Evolutionary conservation across 176 grass and related monocot genomes (phyloP).

Genomic region (Rhynchospora tenuis): DNA sequence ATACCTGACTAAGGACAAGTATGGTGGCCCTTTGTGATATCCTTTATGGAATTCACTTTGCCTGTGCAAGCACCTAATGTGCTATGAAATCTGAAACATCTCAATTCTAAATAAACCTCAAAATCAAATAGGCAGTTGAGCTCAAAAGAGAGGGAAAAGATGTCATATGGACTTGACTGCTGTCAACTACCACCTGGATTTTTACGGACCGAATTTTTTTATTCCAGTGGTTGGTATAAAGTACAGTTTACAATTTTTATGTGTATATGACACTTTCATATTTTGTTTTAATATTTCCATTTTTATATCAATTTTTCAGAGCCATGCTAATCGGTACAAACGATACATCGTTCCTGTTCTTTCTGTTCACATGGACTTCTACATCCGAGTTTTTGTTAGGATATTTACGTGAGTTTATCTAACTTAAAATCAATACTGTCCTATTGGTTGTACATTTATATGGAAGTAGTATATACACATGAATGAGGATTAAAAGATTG

Average conservation of each 20-base stretch:
- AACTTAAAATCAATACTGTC: constrained; percentile 3
- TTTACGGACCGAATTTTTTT: background rate
- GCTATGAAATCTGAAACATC: background rate
- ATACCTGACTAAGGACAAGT: background rate
- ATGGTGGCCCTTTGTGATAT: background rate
- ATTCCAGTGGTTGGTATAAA: background rate
- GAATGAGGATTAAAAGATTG: background rate
- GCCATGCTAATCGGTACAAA: constrained; percentile 95
- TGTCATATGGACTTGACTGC: background rate
- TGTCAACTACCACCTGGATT: background rate
- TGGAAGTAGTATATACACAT: background rate
- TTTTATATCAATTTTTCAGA: constrained; percentile 49
- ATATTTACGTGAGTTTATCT: constrained; percentile 75
- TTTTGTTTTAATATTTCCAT: background rate
- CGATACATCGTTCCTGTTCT: constrained; percentile 91
- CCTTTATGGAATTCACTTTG: background rate
- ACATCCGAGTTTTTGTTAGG: constrained; percentile 95
- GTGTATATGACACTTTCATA: background rate
- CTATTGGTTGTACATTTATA: background rate
- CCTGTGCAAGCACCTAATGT: background rate
- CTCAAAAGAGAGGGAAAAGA: background rate
- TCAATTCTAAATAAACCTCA: background rate
- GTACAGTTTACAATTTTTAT: background rate
- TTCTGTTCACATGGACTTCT: constrained; percentile 95
- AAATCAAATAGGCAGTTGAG: background rate